Conservation (phyloP, 106 monocot species). For the Hemerocallis citrina region DNA sequence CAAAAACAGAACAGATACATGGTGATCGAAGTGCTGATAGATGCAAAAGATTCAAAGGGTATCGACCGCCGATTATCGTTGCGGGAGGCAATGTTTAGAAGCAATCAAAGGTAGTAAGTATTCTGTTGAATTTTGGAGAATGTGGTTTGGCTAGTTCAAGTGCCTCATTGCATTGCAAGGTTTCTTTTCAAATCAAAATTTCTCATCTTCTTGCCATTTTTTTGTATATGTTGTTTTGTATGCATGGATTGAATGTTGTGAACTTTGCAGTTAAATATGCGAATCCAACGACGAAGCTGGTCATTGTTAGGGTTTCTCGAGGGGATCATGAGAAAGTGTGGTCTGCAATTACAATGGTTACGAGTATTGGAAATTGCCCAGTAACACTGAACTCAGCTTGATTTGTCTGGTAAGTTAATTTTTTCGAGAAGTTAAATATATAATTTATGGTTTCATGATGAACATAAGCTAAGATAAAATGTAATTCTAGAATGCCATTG, state of each 20-base stretch:
- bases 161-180: slow-evolving; percentile 87
- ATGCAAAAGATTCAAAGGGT: slow-evolving; percentile 33
- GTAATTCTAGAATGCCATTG: too few relatives aligned
- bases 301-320: slow-evolving; percentile 63
- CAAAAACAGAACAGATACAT: slow-evolving; percentile 89
- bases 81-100: slow-evolving; percentile 50
- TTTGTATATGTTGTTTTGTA: too few relatives aligned
- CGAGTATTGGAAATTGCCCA: slow-evolving; percentile 59
- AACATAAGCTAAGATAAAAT: too few relatives aligned
- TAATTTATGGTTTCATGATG: background rate
- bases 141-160: slow-evolving; percentile 68
- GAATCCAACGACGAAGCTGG: slow-evolving; percentile 67
- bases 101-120: slow-evolving; percentile 86
- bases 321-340: slow-evolving; percentile 73
- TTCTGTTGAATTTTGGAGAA: slow-evolving; percentile 75
- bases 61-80: slow-evolving; percentile 50
- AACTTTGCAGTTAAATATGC: slow-evolving; percentile 84
- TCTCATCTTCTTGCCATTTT: too few relatives aligned
- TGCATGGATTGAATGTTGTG: too few relatives aligned
- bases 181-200: too few relatives aligned
- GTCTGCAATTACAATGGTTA: slow-evolving; percentile 85
- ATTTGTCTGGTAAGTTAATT: slow-evolving; percentile 36
- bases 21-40: slow-evolving; percentile 71
- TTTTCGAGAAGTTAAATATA: background rate
- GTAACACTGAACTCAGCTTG: slow-evolving; percentile 42